A percentile compares a stretch with the other conserved stretches of the same genome.
Conservation (phyloP, 1,284 basidiomycete species). For the Sporisorium graminicola region DNA sequence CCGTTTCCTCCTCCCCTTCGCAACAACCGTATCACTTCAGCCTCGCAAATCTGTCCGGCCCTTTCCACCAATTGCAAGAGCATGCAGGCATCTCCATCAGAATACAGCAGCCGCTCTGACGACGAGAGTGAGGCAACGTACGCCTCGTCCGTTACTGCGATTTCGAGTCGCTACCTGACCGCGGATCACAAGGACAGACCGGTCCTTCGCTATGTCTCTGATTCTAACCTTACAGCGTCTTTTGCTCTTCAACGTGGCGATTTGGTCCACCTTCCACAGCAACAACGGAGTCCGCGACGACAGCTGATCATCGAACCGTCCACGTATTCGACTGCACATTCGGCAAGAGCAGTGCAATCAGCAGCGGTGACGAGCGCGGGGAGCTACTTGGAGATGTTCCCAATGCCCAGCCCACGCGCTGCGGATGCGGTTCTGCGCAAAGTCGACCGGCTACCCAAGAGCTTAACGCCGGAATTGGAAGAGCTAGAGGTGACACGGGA, state of each 20-base stretch:
- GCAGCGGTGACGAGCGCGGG: background rate
- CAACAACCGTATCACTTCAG: no score
- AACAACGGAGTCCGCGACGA: background rate
- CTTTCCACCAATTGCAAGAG: background rate
- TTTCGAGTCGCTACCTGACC: conserved; percentile 1
- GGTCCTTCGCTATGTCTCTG: background rate
- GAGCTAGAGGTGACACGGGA: background rate
- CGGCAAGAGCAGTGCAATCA: background rate
- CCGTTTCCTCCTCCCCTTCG: no score
- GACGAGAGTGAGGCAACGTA: conserved; percentile 13
- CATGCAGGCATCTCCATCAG: conserved; percentile 3
- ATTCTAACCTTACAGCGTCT: background rate
- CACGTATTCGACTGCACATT: no score
- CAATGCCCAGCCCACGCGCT: conserved; percentile 10
- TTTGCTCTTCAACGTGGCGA: background rate
- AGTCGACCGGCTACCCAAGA: background rate
- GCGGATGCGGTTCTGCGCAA: background rate
- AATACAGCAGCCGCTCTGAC: conserved; percentile 13
- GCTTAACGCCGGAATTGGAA: background rate
- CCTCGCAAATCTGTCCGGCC: background rate
- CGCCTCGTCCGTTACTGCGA: conserved; percentile 13
- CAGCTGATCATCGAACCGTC: background rate
- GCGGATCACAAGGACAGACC: background rate
- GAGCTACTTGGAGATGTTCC: conserved; percentile 8
- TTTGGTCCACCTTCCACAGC: background rate